Percentiles rank a stretch among this genome's conserved stretches.
phyloP scores from a whole-genome alignment of 768 basidiomycete genomes.

The Mycena leptocephala region DNA sequence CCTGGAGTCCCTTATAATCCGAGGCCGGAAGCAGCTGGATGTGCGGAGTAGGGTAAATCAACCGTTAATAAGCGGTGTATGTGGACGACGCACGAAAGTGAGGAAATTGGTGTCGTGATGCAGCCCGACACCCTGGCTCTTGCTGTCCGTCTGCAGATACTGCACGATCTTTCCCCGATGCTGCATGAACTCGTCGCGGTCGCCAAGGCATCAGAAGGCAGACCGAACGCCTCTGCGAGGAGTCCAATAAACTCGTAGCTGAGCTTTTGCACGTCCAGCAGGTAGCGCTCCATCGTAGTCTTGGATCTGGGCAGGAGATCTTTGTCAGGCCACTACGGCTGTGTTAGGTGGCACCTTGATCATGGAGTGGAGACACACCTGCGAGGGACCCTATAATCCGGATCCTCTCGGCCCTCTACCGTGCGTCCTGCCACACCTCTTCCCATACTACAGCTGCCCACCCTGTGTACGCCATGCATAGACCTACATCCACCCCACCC shows the following conservation, averaged over 20 bases:
- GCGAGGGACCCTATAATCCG: slow-evolving; percentile 84
- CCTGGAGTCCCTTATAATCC: slow-evolving; percentile 83
- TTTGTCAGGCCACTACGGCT: slow-evolving; percentile 83
- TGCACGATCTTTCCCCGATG: slow-evolving; percentile 86
- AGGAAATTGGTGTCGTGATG: slow-evolving; percentile 90
- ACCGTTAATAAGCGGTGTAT: neutral
- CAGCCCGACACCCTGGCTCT: slow-evolving; percentile 86
- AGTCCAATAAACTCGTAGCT: slow-evolving; percentile 74
- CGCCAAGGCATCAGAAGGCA: slow-evolving; percentile 74
- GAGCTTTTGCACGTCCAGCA: slow-evolving; percentile 72
- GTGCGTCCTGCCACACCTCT: slow-evolving; percentile 75
- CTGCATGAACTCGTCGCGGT: slow-evolving; percentile 73
- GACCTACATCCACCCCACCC: slow-evolving; percentile 80
- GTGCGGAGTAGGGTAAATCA: neutral
- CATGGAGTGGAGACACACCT: slow-evolving; percentile 62
- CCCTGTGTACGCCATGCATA: no score
- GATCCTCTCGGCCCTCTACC: slow-evolving; percentile 70
- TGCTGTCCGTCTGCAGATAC: slow-evolving; percentile 73
- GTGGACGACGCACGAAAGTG: slow-evolving; percentile 72
- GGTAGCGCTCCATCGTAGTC: slow-evolving; percentile 69
- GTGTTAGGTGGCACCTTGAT: neutral
- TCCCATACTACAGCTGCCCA: no score
- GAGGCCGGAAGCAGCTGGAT: slow-evolving; percentile 85
- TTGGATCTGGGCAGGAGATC: slow-evolving; percentile 81
- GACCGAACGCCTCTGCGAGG: slow-evolving; percentile 79